These are phyloP conservation scores for Metschnikowia borealis DNA, from an alignment of 805 yeast species.

Conservation along the genomic window DNA sequence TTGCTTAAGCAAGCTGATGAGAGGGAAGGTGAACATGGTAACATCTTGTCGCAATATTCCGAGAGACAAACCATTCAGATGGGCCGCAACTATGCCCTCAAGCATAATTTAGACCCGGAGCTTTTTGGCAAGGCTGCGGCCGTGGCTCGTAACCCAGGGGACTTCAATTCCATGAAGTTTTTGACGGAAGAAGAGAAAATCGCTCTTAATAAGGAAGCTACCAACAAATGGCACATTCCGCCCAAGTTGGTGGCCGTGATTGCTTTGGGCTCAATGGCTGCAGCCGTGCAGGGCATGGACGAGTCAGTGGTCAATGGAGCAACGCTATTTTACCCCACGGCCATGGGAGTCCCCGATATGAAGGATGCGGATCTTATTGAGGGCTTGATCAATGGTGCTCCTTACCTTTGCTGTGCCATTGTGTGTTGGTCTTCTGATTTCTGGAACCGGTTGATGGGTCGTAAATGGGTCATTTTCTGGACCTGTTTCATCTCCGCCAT, in stretches of 20 bases:
- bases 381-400: constrained; percentile 63
- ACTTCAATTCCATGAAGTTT: constrained; percentile 54
- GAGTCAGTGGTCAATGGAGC: constrained; percentile 71
- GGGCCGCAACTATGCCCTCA: constrained; percentile 64
- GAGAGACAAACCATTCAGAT: constrained; percentile 62
- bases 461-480: constrained; percentile 58
- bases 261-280: constrained; percentile 61
- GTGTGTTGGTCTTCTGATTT: constrained; percentile 60
- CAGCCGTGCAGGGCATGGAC: constrained; percentile 75
- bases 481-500: constrained; percentile 55
- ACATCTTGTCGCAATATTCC: constrained; percentile 47
- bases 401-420: constrained; percentile 57
- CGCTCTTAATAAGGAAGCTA: constrained; percentile 47
- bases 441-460: constrained; percentile 49
- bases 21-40: constrained; percentile 18
- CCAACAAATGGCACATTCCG: constrained; percentile 43
- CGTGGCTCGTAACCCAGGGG: constrained; percentile 53
- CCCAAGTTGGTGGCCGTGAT: constrained; percentile 47
- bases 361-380: constrained; percentile 51
- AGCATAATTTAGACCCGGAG: constrained; percentile 52
- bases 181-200: constrained; percentile 41
- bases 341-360: constrained; percentile 43
- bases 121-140: constrained; percentile 60
- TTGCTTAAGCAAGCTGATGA: constrained; percentile 10
- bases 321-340: constrained; percentile 52